A percentile compares a stretch with the other conserved stretches of the same genome.
Conservation (phyloP, 805 yeast genomes). For the Spencermartinsiella europaea region DNA sequence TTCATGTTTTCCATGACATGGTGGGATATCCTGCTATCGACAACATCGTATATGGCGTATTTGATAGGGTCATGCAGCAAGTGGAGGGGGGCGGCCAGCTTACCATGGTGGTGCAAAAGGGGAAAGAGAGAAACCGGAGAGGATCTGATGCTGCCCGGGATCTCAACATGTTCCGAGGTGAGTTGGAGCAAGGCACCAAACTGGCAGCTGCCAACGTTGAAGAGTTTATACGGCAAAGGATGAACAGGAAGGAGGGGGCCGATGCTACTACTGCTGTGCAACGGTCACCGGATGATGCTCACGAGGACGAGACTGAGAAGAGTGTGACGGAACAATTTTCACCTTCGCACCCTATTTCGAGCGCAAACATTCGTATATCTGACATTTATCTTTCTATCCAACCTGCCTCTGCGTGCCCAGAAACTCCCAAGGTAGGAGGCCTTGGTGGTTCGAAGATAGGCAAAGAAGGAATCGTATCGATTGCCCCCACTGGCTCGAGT, state of each 20-base stretch:
- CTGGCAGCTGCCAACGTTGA: conserved; percentile 84
- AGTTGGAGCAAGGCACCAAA: conserved; percentile 78
- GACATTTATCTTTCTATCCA: conserved; percentile 67
- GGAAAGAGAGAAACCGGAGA: conserved; percentile 35
- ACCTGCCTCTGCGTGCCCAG: conserved; percentile 45
- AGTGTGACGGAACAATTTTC: neutral
- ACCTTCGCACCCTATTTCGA: neutral
- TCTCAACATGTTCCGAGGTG: conserved; percentile 71
- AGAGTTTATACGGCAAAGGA: conserved; percentile 45
- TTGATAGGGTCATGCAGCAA: conserved; percentile 55
- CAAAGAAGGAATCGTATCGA: conserved; percentile 4
- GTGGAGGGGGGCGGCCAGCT: conserved; percentile 67
- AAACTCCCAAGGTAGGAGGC: conserved; percentile 2
- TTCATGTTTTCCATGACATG: conserved; percentile 42
- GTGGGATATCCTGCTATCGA: conserved; percentile 45
- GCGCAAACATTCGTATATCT: conserved; percentile 36
- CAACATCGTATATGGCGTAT: conserved; percentile 44
- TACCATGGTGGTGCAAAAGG: conserved; percentile 46
- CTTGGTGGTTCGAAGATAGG: neutral
- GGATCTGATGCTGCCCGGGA: conserved; percentile 35
- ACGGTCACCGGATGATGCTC: neutral
- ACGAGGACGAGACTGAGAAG: neutral
- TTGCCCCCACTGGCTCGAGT: conserved; percentile 32
- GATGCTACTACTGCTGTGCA: conserved; percentile 15
- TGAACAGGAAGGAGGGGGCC: conserved; percentile 26